Conservation (phyloP, 148 eudicot genomes). For the Mesembryanthemum crystallinum region DNA sequence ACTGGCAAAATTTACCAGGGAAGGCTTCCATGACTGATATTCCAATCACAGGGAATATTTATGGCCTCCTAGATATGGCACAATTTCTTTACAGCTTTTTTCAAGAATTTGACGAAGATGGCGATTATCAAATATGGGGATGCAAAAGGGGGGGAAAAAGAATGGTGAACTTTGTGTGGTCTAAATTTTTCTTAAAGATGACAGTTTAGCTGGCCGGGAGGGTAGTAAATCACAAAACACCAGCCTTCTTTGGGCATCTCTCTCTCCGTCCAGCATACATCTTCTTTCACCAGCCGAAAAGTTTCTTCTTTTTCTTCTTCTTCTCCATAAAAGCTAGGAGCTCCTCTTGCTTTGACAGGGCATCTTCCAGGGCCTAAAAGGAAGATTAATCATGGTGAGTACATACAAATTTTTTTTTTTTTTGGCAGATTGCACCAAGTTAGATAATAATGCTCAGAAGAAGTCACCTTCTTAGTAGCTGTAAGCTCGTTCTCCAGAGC, state of each 20-base stretch:
- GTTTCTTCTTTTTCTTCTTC: constrained; percentile 69
- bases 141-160: not conserved
- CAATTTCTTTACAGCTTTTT: constrained; percentile 14
- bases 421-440: not conserved
- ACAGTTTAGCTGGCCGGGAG: not conserved
- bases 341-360: constrained; percentile 61
- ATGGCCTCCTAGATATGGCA: constrained; percentile 16
- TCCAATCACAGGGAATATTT: constrained; percentile 13
- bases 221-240: constrained; percentile 9
- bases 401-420: not conserved
- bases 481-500: constrained; percentile 43
- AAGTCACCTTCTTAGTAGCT: constrained; percentile 46
- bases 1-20: constrained; percentile 15
- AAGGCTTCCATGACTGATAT: constrained; percentile 7
- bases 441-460: not conserved
- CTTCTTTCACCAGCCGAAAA: constrained; percentile 26
- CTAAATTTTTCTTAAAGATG: not conserved
- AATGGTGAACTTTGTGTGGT: not conserved
- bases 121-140: not conserved
- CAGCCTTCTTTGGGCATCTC: constrained; percentile 5
- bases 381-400: not conserved
- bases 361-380: constrained; percentile 62
- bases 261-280: not conserved
- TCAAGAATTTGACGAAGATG: not conserved
- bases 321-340: constrained; percentile 62